phyloP scores from a whole-genome alignment of 169 alveolate genomes.

The Blepharisma undulans region DNA sequence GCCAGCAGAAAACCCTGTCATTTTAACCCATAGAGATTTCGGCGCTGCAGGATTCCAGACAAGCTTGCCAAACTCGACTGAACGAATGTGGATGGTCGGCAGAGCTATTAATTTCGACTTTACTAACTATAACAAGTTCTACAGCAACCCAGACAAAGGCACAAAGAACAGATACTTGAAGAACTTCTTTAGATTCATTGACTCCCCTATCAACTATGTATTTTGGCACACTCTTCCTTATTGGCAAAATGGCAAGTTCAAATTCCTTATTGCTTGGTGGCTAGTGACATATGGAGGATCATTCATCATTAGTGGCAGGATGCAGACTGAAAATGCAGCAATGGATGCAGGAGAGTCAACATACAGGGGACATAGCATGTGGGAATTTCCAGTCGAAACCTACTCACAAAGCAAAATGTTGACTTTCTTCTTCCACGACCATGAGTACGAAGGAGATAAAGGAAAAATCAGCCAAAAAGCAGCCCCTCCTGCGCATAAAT shows the following conservation, averaged over 20 bases:
- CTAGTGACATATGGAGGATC: background rate
- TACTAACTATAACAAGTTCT: slow-evolving; percentile 26
- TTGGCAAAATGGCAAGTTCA: background rate
- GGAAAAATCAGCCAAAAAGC: background rate
- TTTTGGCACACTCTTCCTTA: slow-evolving; percentile 25
- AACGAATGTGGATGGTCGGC: slow-evolving; percentile 36
- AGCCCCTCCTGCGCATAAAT: background rate
- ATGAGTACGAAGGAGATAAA: background rate
- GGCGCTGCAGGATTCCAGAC: slow-evolving; percentile 20
- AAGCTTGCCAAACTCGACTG: slow-evolving; percentile 31
- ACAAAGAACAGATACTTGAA: background rate
- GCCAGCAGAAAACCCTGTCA: slow-evolving; percentile 33
- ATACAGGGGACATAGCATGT: background rate
- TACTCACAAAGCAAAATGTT: background rate
- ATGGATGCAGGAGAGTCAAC: background rate
- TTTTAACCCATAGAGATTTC: slow-evolving; percentile 16
- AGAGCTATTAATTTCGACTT: slow-evolving; percentile 37
- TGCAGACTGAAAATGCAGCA: background rate
- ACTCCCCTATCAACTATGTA: background rate
- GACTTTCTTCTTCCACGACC: slow-evolving; percentile 19
- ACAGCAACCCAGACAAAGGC: slow-evolving; percentile 17
- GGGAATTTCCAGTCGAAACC: background rate
- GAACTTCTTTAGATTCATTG: slow-evolving; percentile 23
- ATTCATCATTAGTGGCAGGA: background rate
- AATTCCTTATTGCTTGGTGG: background rate